Evolutionary conservation across 768 basidiomycete genomes (phyloP).

Genomic region (Aureoboletus auriporus): DNA sequence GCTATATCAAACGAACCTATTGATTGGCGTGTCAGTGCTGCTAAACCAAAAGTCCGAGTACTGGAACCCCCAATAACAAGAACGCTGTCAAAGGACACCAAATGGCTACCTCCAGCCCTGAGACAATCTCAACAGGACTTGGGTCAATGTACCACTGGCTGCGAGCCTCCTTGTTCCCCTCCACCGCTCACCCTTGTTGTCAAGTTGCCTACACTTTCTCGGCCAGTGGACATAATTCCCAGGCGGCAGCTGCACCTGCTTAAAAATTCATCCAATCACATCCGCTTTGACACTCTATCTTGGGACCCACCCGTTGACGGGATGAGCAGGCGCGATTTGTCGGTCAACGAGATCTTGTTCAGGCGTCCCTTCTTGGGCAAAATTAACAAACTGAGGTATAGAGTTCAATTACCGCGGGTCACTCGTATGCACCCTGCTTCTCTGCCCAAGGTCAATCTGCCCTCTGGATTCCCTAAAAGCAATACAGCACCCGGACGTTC

Average conservation of each 20-base stretch:
- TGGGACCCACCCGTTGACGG: slow-evolving; percentile 69
- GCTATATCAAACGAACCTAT: slow-evolving; percentile 13
- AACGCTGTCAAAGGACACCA: slow-evolving; percentile 34
- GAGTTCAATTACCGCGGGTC: slow-evolving; percentile 34
- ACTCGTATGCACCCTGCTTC: slow-evolving; percentile 3
- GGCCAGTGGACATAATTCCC: slow-evolving; percentile 40
- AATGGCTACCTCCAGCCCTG: slow-evolving; percentile 58
- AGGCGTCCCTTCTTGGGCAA: slow-evolving; percentile 34
- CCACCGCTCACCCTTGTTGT: slow-evolving; percentile 39
- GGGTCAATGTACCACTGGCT: slow-evolving; percentile 40
- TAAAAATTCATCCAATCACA: slow-evolving; percentile 32
- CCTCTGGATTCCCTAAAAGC: slow-evolving; percentile 22
- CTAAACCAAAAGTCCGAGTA: slow-evolving; percentile 20
- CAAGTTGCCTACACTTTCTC: slow-evolving; percentile 44
- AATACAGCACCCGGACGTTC: slow-evolving; percentile 21
- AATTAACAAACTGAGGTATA: slow-evolving; percentile 31
- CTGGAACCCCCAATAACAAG: slow-evolving; percentile 13
- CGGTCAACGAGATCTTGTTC: slow-evolving; percentile 65
- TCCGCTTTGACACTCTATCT: slow-evolving; percentile 64
- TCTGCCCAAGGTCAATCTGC: slow-evolving; percentile 39
- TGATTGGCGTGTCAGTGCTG: slow-evolving; percentile 18
- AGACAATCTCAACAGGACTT: slow-evolving; percentile 36
- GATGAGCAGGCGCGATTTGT: slow-evolving; percentile 57
- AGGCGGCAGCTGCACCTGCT: slow-evolving; percentile 46
- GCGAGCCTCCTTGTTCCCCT: slow-evolving; percentile 48